Evolutionary conservation across 495 filamentous ascomycete genomes (phyloP), one percentile per base, ranked within the genome.

Genomic region (Talaromyces nanjingensis): DNA sequence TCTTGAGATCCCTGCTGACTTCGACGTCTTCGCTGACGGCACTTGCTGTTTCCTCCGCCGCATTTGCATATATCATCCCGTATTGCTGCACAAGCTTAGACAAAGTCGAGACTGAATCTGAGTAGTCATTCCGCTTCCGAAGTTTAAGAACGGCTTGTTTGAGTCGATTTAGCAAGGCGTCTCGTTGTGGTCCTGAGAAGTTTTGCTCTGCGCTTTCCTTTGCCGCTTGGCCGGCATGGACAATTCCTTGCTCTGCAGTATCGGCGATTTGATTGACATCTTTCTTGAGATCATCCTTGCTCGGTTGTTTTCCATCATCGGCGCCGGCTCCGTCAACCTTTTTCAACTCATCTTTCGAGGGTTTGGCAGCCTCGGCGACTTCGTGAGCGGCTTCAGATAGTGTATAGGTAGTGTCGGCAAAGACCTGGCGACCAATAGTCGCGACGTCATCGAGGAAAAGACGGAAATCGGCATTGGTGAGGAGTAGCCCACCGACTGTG

Each of bases 391-490:
- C 85, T 33, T 82, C 79, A 2, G 92, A 91, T 9, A 94, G 69
- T 0, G 87, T 88, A 55, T 90, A 87, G 0, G 91, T 90, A 1
- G 93, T 92, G 67, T 97, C 93, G 63, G 85, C 84, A 69, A 98
- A 93, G 27, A 98, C 86, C 71, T 96, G 89, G 8, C 91, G 85
- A 11, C 87, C 89, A 63, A 98, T 83, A 0, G 87, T 84, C 47
- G 86, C 86, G 31, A 96, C 74, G 68, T 98, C 93, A n/a, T 86
- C 83, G 29, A 96, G 82, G 67, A 98, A 93, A 16, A 91, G 76
- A 20, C 93, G 86, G 72, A 98, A 97, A 68, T 97, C 92, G 3
- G 89, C 85, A 71, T 98, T 98, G 16, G 89, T 92, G 24, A 98
- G 76, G 1, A 97, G 83, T 6, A 98, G 81, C 57, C 84, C 88